phyloP scores from a whole-genome alignment of 306 rosid genomes.

The Gastrolobium bilobum region DNA sequence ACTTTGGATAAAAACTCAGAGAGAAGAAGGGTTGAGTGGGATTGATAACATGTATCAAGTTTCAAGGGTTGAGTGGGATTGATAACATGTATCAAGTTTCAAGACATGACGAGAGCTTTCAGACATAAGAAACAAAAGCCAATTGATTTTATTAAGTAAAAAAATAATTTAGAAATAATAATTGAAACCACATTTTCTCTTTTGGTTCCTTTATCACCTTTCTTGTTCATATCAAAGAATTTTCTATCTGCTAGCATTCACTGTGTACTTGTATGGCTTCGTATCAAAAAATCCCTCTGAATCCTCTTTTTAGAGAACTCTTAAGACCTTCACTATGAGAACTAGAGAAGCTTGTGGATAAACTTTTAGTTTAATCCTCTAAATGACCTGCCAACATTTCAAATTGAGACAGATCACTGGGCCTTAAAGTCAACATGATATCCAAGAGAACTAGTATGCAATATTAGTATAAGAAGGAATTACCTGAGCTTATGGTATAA shows the following conservation, averaged over 20 bases:
- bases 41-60: no score
- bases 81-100: no score
- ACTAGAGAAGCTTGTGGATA: slow-evolving; percentile 38
- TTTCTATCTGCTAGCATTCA: slow-evolving; percentile 40
- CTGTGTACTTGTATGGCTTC: slow-evolving; percentile 42
- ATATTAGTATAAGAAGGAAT: background rate
- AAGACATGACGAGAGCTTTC: background rate
- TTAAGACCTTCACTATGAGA: slow-evolving; percentile 24
- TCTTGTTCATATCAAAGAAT: slow-evolving; percentile 41
- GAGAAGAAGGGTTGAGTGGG: no score
- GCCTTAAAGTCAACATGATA: background rate
- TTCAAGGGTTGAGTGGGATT: background rate
- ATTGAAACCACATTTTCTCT: slow-evolving; percentile 24
- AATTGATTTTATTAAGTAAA: slow-evolving; percentile 28
- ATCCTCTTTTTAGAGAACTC: slow-evolving; percentile 12
- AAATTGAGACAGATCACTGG: slow-evolving; percentile 42
- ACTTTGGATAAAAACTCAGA: no score
- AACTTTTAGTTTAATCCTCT: slow-evolving; percentile 32
- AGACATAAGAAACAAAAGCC: slow-evolving; percentile 7
- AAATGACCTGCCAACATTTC: slow-evolving; percentile 50
- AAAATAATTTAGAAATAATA: slow-evolving; percentile 7
- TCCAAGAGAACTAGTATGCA: slow-evolving; percentile 1
- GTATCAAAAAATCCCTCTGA: slow-evolving; percentile 25
- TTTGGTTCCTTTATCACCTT: slow-evolving; percentile 17
- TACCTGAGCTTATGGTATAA: slow-evolving; percentile 66